A percentile compares a stretch with the other conserved stretches of the same genome.
phyloP scores from a whole-genome alignment of 2,329 filamentous ascomycete genomes.

The Colletotrichum orchidophilum region DNA sequence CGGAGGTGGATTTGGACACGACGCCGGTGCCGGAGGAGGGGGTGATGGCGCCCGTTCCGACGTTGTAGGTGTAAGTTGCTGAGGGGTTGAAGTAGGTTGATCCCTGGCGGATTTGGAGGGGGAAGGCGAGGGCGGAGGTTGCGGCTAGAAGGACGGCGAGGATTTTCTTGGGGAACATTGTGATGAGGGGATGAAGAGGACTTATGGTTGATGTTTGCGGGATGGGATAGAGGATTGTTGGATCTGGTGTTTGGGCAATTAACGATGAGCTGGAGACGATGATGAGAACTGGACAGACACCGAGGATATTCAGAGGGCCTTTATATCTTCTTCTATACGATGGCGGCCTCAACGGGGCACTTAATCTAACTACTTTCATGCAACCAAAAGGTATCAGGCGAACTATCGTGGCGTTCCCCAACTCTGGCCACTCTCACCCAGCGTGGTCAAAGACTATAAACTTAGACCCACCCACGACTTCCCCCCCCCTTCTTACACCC shows the following conservation, averaged over 20 bases:
- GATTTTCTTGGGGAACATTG: conserved; percentile 39
- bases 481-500: background rate
- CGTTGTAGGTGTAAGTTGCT: conserved; percentile 37
- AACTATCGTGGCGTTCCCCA: background rate
- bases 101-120: conserved; percentile 32
- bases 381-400: background rate
- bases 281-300: background rate
- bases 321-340: background rate
- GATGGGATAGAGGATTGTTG: background rate
- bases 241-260: background rate
- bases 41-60: conserved; percentile 37
- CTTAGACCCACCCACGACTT: background rate
- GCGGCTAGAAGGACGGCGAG: conserved; percentile 35
- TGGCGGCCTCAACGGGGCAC: too few relatives aligned
- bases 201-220: background rate
- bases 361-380: background rate
- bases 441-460: background rate
- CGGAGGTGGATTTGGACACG: conserved; percentile 37
- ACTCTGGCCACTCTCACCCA: background rate
- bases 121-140: conserved; percentile 35
- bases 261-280: background rate
- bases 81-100: conserved; percentile 37
- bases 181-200: background rate
- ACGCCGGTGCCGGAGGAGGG: conserved; percentile 24
- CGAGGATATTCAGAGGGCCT: too few relatives aligned